phyloP scores from a whole-genome alignment of 495 filamentous ascomycete species.

The Penicillium goetzii region DNA sequence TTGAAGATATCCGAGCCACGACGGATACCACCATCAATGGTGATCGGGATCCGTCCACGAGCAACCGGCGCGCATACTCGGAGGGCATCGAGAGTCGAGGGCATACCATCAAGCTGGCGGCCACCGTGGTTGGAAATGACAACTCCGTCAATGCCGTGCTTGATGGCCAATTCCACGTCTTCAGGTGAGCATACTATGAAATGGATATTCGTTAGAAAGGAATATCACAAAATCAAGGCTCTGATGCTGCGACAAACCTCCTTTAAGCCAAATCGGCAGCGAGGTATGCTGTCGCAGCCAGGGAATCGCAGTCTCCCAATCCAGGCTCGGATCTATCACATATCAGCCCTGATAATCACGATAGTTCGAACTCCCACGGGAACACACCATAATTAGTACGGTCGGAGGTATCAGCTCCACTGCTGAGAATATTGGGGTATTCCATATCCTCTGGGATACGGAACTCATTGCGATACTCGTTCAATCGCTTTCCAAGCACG shows the following conservation, averaged over 20 bases:
- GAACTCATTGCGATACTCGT: constrained; percentile 52
- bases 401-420: constrained; percentile 34
- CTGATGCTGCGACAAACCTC: constrained; percentile 43
- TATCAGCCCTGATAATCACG: not conserved
- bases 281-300: constrained; percentile 85
- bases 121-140: constrained; percentile 94
- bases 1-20: constrained; percentile 93
- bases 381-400: constrained; percentile 38
- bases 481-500: constrained; percentile 66
- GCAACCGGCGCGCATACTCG: constrained; percentile 87
- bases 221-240: not conserved
- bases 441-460: constrained; percentile 41
- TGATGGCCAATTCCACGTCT: constrained; percentile 79
- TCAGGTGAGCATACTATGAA: constrained; percentile 66
- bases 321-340: constrained; percentile 80
- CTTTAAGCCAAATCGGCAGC: constrained; percentile 93
- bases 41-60: constrained; percentile 77
- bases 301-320: constrained; percentile 80
- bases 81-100: constrained; percentile 81
- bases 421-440: constrained; percentile 40
- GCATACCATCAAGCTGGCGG: constrained; percentile 85
- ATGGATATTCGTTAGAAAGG: not conserved
- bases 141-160: constrained; percentile 78
- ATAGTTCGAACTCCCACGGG: not conserved
- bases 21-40: constrained; percentile 83